Base-by-base conservation (phyloP, 164 flowering plant genomes). In the Magnolia sinica region DNA sequence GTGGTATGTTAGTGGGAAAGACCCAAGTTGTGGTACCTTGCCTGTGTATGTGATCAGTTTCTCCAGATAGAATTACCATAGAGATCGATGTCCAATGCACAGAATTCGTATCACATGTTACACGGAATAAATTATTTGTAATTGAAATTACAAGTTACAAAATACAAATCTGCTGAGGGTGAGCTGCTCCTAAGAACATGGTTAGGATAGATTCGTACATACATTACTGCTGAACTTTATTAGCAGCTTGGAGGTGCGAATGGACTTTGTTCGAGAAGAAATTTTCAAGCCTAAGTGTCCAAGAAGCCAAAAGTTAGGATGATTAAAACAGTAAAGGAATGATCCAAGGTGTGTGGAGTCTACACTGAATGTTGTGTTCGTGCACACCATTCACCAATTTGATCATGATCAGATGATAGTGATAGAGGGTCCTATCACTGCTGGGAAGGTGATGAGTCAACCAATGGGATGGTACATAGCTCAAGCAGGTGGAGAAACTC, bases 231-330 rank as follows among this genome's bases (percentile, higher is more conserved):
- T 86, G 92, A 82, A 80, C 69, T 81, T 96, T 91, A 64, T 77
- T 80, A 70, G 82, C 81, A 74, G 94, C 86, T 74, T 90, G 96
- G 7, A 92, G 87, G 70, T 91, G 91, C 24, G 88, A 64, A 37
- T 89, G 97, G 74, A 92, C 91, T 85, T 88, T 92, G 83, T 85
- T 84, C 52, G 89, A 80, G 82, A 96, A 92, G 86, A 87, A 88
- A 52, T 84, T 70, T 83, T 92, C 97, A 78, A 96, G 83, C 84
- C 99, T 96, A 87, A 74, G 78, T 50, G 74, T 74, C 4, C 79
- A 63, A 31, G 55, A 37, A 68, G 58, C 22, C 16, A 16, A 29
- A 68, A 18, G 50, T 68, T 2, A 29, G 49, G 51, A 68, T 24
- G 9, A 10, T 11, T 22, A 19, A 13, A 19, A 68, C 3, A 68